phyloP scores from a whole-genome alignment of 768 basidiomycete genomes.

The Symmetrospora coprosmae region DNA sequence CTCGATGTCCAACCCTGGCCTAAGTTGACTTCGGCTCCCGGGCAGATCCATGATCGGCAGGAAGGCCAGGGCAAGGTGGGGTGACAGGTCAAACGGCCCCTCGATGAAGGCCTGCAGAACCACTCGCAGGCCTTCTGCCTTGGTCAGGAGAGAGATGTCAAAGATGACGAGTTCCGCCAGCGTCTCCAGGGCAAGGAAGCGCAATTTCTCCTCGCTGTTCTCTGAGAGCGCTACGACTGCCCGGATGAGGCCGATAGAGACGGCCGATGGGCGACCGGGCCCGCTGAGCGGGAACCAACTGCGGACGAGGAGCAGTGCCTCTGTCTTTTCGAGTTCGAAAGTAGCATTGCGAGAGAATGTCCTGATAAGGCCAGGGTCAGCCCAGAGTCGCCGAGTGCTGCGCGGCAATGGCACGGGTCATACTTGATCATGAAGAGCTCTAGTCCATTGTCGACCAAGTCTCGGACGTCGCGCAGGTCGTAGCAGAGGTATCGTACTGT shows the following conservation, averaged over 20 bases:
- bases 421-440: slow-evolving; percentile 88
- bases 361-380: background rate
- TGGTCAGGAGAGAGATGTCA: slow-evolving; percentile 65
- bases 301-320: slow-evolving; percentile 78
- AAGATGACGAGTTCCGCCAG: slow-evolving; percentile 72
- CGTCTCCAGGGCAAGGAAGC: slow-evolving; percentile 66
- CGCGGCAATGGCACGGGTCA: slow-evolving; percentile 24
- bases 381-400: background rate
- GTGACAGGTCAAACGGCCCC: slow-evolving; percentile 45
- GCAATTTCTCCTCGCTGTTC: slow-evolving; percentile 76
- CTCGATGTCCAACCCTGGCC: slow-evolving; percentile 77
- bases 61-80: slow-evolving; percentile 63
- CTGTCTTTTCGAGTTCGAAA: slow-evolving; percentile 71
- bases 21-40: slow-evolving; percentile 58
- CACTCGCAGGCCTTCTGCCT: slow-evolving; percentile 70
- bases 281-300: slow-evolving; percentile 34
- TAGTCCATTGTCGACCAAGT: slow-evolving; percentile 50
- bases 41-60: slow-evolving; percentile 75
- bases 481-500: slow-evolving; percentile 64
- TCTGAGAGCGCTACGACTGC: slow-evolving; percentile 88
- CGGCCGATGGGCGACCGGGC: slow-evolving; percentile 34
- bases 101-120: slow-evolving; percentile 78
- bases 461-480: slow-evolving; percentile 55
- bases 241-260: slow-evolving; percentile 61
- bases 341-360: slow-evolving; percentile 64